Percentiles rank a stretch among this genome's conserved stretches.
Conservation (phyloP, 2,329 filamentous ascomycete genomes). For the Nigrospora sphaerica region DNA sequence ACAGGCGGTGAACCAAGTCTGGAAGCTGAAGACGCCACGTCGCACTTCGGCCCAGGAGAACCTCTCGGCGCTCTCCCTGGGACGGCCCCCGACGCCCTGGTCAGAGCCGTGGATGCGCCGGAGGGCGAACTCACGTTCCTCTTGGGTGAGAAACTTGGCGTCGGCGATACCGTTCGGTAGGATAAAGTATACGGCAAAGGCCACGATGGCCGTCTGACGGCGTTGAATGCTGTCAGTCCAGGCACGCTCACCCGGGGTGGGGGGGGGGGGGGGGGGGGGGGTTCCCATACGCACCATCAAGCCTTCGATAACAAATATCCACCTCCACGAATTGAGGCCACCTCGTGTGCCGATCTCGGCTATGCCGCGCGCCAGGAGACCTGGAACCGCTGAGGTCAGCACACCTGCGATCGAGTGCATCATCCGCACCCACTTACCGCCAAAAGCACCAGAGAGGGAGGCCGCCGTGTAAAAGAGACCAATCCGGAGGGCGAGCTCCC, state of each 20-base stretch:
- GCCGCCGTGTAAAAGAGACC: conserved; percentile 63
- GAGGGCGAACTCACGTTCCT: conserved; percentile 43
- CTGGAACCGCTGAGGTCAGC: conserved; percentile 11
- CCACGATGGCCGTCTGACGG: conserved; percentile 44
- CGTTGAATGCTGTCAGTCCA: neutral
- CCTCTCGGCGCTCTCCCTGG: conserved; percentile 30
- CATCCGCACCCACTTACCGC: conserved; percentile 28
- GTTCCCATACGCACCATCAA: conserved; percentile 30
- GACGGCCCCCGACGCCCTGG: neutral
- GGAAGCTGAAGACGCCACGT: conserved; percentile 52
- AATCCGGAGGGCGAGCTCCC: conserved; percentile 55
- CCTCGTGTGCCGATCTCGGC: conserved; percentile 50
- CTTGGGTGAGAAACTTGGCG: conserved; percentile 43
- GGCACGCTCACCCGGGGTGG: neutral
- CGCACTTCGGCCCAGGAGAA: conserved; percentile 56
- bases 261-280: too few relatives aligned
- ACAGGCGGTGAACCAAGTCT: conserved; percentile 55
- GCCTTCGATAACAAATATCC: conserved; percentile 57
- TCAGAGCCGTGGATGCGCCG: conserved; percentile 27
- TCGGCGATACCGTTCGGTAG: conserved; percentile 50
- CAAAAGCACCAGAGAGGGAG: conserved; percentile 58
- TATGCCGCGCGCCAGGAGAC: conserved; percentile 53
- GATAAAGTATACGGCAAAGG: conserved; percentile 40
- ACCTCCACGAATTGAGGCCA: conserved; percentile 50
- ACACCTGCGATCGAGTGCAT: conserved; percentile 19